Conservation (phyloP, 2,329 filamentous ascomycete genomes). For the Trichoderma breve region DNA sequence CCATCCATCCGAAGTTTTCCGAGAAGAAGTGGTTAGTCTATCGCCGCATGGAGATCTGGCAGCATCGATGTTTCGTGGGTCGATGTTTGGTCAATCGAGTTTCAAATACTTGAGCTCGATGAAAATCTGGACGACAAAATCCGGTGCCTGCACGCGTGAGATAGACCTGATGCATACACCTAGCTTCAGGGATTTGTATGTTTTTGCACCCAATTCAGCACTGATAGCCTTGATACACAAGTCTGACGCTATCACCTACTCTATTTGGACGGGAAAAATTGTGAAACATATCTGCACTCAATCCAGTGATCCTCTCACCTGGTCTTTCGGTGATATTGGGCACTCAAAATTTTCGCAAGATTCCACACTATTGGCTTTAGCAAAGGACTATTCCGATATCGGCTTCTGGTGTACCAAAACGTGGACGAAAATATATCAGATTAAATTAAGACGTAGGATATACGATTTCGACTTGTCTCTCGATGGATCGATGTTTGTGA, state of each 20-base stretch:
- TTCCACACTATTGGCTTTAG: not conserved
- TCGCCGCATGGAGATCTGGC: not conserved
- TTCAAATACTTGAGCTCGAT: not conserved
- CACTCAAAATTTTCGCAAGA: not conserved
- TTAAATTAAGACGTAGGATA: too few relatives aligned
- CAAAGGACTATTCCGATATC: not conserved
- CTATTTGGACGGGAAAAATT: not conserved
- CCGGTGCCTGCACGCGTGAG: not conserved
- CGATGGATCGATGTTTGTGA: not conserved
- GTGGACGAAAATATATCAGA: not conserved
- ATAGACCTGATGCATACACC: not conserved
- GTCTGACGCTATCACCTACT: not conserved
- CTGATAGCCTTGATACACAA: not conserved
- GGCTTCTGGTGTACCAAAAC: not conserved
- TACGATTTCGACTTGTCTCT: not conserved
- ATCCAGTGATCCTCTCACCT: too few relatives aligned
- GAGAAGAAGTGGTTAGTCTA: not conserved
- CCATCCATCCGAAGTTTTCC: not conserved
- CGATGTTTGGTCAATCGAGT: too few relatives aligned
- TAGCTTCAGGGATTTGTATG: rapidly evolving
- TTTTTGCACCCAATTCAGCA: not conserved
- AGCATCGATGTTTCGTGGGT: too few relatives aligned
- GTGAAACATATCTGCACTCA: not conserved
- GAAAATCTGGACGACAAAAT: not conserved
- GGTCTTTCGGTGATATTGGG: too few relatives aligned